A percentile compares a stretch with the other conserved stretches of the same genome.
These are phyloP conservation scores for Solanum piurae DNA, from an alignment of 257 asterid genomes.

Conservation along the genomic window DNA sequence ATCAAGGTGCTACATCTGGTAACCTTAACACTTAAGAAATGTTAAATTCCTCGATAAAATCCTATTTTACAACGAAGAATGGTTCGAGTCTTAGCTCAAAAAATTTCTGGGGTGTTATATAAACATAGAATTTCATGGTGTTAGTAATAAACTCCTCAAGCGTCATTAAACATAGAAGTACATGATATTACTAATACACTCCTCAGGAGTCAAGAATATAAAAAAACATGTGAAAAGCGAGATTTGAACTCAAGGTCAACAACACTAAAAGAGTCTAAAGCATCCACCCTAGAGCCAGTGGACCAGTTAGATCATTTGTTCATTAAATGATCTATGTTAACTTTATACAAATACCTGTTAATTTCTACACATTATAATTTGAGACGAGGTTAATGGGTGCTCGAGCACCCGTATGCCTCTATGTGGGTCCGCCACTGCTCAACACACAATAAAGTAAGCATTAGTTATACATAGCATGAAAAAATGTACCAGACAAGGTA, in stretches of 20 bases:
- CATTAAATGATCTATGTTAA: no score
- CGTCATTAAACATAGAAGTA: not conserved
- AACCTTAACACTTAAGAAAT: no score
- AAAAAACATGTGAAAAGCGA: not conserved
- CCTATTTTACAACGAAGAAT: no score
- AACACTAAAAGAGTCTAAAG: not conserved
- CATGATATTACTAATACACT: not conserved
- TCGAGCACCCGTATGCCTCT: not conserved
- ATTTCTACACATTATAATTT: no score
- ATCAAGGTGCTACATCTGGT: no score
- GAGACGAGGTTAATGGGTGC: not conserved
- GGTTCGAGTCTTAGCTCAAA: no score
- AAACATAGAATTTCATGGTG: no score
- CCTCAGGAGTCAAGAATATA: not conserved
- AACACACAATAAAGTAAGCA: not conserved
- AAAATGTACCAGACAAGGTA: not conserved
- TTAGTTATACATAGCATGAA: not conserved
- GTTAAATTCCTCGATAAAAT: no score
- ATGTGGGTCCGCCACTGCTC: not conserved
- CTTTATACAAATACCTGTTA: not conserved
- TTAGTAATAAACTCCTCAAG: not conserved
- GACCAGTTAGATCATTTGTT: not conserved
- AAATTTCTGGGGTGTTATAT: no score
- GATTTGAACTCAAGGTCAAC: not conserved
- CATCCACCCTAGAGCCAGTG: not conserved